Evolutionary conservation across 139 green algal species (phyloP).

Genomic region (Ostreobium quekettii): DNA sequence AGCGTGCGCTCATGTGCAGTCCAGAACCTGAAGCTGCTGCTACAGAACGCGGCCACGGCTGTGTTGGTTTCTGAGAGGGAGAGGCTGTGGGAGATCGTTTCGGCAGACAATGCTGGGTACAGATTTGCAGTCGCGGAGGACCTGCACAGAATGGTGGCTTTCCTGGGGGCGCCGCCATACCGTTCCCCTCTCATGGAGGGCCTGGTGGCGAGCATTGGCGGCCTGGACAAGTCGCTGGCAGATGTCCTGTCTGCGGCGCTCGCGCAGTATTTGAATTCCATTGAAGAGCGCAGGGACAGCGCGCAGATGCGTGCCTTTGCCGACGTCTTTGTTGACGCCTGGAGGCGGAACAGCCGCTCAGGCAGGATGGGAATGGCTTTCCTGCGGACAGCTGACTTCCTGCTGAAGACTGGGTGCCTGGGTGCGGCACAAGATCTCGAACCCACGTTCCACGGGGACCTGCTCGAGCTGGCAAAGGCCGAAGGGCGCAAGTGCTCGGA

Average conservation of each 20-base stretch:
- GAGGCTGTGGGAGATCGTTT: not conserved
- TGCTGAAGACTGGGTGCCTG: constrained; percentile 43
- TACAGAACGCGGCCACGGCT: not conserved
- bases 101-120: no score
- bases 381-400: constrained; percentile 40
- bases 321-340: constrained; percentile 25
- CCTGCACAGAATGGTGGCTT: constrained; percentile 11
- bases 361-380: constrained; percentile 39
- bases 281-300: not conserved
- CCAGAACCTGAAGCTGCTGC: not conserved
- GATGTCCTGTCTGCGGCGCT: constrained; percentile 42
- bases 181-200: constrained; percentile 51
- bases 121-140: no score
- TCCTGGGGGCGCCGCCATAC: constrained; percentile 13
- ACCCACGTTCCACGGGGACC: constrained; percentile 17
- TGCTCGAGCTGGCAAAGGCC: constrained; percentile 38
- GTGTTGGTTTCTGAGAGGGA: not conserved
- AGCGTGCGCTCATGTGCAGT: not conserved
- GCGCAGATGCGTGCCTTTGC: constrained; percentile 17
- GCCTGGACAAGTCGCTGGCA: constrained; percentile 58
- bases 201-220: constrained; percentile 67
- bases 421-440: not conserved
- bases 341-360: constrained; percentile 29
- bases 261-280: constrained; percentile 26
- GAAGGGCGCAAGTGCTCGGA: constrained; percentile 54